Evolutionary conservation across 2,329 filamentous ascomycete species (phyloP), one percentile per base, ranked within the genome.

Genomic region (Pyricularia sp.): DNA sequence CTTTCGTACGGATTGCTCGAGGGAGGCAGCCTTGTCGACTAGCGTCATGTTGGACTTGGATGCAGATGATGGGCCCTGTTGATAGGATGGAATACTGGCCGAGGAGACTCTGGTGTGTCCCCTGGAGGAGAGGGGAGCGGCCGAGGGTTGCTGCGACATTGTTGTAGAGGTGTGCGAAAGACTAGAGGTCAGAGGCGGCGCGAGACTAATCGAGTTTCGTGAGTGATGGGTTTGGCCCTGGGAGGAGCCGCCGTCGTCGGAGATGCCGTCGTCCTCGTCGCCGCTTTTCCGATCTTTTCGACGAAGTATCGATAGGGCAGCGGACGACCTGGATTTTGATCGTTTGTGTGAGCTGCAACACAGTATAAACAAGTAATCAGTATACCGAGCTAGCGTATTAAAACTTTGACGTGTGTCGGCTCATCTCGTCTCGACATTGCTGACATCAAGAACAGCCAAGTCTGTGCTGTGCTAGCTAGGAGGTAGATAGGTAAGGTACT

Each of bases 1-100:
- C 69, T 96, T 93, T 73, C 89, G 87, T 64, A 99, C 91, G 0
- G 93, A 97, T 75, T 96, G 92, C 73, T 99, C 93, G 66, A 99
- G 89, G 28, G 85, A 87, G 44, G 73, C 76, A 30, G 75, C 76
- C 71, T 80, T 83, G 63, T 80, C 79, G 55, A 71, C 67, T 28
- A 69, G 67, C 26, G 70, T 69, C 66, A 72, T 70, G 68, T 71
- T 67, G 64, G 70, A 72, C 59, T 68, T 69, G 66, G 74, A 67
- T 70, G 73, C 65, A 70, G 71, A 71, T 71, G 76, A 66, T 71
- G 75, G 65, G 67, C 71, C 63, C 65, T 68, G 67, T 65, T 74
- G 73, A 69, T 71, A 68, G 64, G 78, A 79, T 26, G 79, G 72
- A 13, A 74, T 74, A 30, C 79, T 77, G 68, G 75, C 76, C 62